Evolutionary conservation across 2,329 filamentous ascomycete species (phyloP).

Genomic region (Myriosclerotinia curreyana): DNA sequence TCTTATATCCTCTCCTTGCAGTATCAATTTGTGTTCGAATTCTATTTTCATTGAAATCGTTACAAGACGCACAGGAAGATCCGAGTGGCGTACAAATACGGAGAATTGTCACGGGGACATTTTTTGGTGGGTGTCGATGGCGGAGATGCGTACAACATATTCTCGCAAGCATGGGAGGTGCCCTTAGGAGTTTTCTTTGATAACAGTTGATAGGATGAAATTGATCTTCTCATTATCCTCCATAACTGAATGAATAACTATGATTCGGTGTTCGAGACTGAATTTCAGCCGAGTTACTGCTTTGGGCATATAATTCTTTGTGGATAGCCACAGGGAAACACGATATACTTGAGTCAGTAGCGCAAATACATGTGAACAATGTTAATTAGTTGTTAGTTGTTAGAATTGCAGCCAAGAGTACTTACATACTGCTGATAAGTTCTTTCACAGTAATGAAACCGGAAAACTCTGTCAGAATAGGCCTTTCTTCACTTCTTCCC

Average conservation of each 20-base stretch:
- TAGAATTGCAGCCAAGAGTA: not conserved
- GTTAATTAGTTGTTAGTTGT: not conserved
- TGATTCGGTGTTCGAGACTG: not conserved
- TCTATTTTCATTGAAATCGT: not conserved
- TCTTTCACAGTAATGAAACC: not conserved
- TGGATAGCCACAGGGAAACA: not conserved
- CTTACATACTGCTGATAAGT: not conserved
- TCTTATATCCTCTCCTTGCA: not conserved
- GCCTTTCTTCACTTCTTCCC: not conserved
- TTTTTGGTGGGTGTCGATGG: not conserved
- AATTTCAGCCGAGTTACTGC: not conserved
- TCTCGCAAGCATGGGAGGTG: not conserved
- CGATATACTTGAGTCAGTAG: not conserved
- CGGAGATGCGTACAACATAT: not conserved
- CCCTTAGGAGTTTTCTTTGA: slow-evolving; percentile 1
- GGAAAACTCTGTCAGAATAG: not conserved
- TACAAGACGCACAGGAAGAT: not conserved
- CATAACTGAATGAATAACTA: not conserved
- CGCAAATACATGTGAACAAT: not conserved
- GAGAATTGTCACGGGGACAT: slow-evolving; percentile 8
- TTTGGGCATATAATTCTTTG: not conserved
- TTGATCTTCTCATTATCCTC: not conserved
- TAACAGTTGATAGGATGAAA: slow-evolving; percentile 2
- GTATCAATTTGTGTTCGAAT: not conserved
- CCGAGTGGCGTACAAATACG: not conserved